Evolutionary conservation across 805 yeast species (phyloP).

Genomic region (Nakazawaea populi): DNA sequence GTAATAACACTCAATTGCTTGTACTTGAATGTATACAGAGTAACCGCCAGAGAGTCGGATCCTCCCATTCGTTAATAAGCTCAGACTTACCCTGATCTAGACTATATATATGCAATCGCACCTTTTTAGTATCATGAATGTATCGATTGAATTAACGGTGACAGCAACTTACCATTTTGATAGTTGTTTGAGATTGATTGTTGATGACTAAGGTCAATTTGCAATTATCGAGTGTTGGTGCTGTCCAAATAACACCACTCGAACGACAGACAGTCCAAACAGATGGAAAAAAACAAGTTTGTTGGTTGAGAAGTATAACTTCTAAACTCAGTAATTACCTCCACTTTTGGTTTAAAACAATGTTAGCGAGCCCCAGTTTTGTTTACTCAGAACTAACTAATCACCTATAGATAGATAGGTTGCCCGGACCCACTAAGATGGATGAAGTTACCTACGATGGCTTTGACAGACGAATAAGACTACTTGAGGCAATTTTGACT

Average conservation of each 20-base stretch:
- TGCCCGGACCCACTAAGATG: not conserved
- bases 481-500: not conserved
- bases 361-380: not conserved
- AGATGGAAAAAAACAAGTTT: too few relatives aligned
- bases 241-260: too few relatives aligned
- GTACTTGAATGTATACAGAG: too few relatives aligned
- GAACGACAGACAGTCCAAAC: too few relatives aligned
- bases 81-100: constrained; percentile 19
- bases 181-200: too few relatives aligned
- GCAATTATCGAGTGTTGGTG: too few relatives aligned
- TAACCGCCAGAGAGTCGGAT: too few relatives aligned
- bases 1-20: not conserved
- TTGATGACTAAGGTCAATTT: too few relatives aligned
- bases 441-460: not conserved
- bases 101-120: constrained; percentile 11
- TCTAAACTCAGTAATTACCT: not conserved
- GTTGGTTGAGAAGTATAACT: not conserved
- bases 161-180: not conserved
- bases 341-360: not conserved
- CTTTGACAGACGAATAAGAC: not conserved
- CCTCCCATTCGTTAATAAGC: too few relatives aligned
- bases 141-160: not conserved
- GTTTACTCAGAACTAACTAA: too few relatives aligned
- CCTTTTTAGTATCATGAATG: not conserved
- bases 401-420: not conserved